phyloP scores from a whole-genome alignment of 2,329 filamentous ascomycete genomes.

The Fusarium xylarioides region DNA sequence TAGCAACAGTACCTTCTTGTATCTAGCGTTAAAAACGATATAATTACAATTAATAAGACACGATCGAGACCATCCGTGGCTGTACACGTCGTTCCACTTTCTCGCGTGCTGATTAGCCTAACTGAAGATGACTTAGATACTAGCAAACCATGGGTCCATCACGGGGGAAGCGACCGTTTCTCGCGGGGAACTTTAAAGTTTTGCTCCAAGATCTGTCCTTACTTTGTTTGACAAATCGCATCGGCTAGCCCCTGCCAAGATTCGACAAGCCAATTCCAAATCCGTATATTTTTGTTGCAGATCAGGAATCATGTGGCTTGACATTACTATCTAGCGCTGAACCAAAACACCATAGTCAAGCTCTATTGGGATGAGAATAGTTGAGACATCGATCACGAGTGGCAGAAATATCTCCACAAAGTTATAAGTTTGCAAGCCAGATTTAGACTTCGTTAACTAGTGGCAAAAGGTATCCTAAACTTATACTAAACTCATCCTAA shows the following conservation, averaged over 20 bases:
- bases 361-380: no score
- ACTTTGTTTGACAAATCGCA: rapidly evolving
- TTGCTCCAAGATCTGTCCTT: background rate
- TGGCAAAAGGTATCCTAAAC: background rate
- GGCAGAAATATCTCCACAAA: background rate
- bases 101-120: rapidly evolving
- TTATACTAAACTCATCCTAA: background rate
- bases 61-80: background rate
- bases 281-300: background rate
- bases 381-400: background rate
- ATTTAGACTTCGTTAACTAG: rapidly evolving
- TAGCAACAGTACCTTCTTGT: background rate
- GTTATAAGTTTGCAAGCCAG: background rate
- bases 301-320: background rate
- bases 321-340: background rate
- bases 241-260: background rate
- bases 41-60: background rate
- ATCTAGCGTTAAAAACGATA: background rate
- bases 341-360: background rate
- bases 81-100: background rate
- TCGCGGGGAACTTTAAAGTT: background rate
- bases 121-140: background rate
- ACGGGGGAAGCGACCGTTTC: background rate
- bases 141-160: background rate
- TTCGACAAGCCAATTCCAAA: background rate